Base-by-base conservation (phyloP, 352 stramenopile genomes). In the Globisporangium cystogenes region DNA sequence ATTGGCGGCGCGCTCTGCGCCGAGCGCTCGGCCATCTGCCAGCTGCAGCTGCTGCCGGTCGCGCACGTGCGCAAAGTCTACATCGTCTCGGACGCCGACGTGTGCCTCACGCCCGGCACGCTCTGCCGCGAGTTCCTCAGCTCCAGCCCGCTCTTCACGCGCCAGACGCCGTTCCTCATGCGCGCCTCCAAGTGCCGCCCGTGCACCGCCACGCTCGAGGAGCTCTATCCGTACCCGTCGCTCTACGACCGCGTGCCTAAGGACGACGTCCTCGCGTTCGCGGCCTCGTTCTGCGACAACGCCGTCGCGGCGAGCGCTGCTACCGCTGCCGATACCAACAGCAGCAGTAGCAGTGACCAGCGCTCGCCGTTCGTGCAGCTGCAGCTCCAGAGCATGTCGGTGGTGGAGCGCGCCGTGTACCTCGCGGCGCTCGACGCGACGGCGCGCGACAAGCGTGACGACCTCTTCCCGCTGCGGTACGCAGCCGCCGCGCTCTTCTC, bases 121-220 rank as follows among this genome's bases (percentile, higher is more conserved):
- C 60, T 96, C 0, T 97, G 89, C 64, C 72, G 89, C 36, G 87
- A 97, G 60, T 97, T 93, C 62, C 72, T 97, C 57, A 70, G 67
- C 41, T 86, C 82, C 10, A 88, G 85, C 52, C 64, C 80, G 42
- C 59, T 77, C 44, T 68, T 81, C 14, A 67, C 51, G 35, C 51
- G 59, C 11, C 55, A 81, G 59, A 85, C 79, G 44, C 74, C 85
- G 8, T 87, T 85, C 63, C 69, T 87, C 51, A 67, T 77, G 10
- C 72, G 67, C 15, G 82, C 88, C 14, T 58, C 70, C 15, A 72
- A 74, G n/a, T 87, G 73, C 48, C 69, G 65, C 27, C 70, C 60
- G 5, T 83, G 67, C 44, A 58, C 74, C 45, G 77, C 78, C 21
- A 92, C 74, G 24, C 68, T 96, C 35, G 59, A 55, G 16, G 68